Evolutionary conservation across 257 asterid genomes (phyloP), one percentile per base, ranked within the genome.

Genomic region (Galeopsis tetrahit): DNA sequence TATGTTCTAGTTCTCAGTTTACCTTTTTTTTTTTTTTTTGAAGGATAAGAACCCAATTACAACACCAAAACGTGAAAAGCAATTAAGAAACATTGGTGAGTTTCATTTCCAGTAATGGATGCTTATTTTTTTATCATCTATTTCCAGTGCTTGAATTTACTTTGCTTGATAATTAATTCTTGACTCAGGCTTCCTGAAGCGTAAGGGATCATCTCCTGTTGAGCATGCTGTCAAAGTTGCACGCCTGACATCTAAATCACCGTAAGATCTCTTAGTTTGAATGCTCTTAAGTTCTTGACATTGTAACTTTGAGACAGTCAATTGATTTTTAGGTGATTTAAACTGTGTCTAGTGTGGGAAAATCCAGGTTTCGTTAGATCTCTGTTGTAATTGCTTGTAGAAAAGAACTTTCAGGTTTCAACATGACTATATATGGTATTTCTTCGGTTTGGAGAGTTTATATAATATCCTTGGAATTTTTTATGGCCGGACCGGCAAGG

Each of bases 1-100:
- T 63, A 66, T 32, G 35, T 36, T 65, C 53, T 66, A 43, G 73
- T 66, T 69, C 72, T 70, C 57, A 33, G 63, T 59, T 69, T 66
- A 8, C 36, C 51, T 70, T 65, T 77, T 74, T 46, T 58, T 70
- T 65, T 77, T 74, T 46, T 59, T 65, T 39, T 69, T 76, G 42
- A 76, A 93, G 98, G 98, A 93, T 67, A 90, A 88, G 84, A 87
- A 70, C 66, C 78, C 84, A 44, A 61, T 69, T 59, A 64, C 88
- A 34, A 75, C 84, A 44, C 87, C 91, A 5, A 93, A 87, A 78
- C 96, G 95, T 75, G 98, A 93, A 79, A 93, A 87, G 77, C 97
- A 85, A 69, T 85, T 87, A 39, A 88, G 85, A 77, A 90, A 85
- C 75, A 88, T 90, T 70, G 97, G 98, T 88, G 84, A 69, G 85